Conservation (phyloP, 805 yeast genomes). For the Wickerhamiella slavikovae region DNA sequence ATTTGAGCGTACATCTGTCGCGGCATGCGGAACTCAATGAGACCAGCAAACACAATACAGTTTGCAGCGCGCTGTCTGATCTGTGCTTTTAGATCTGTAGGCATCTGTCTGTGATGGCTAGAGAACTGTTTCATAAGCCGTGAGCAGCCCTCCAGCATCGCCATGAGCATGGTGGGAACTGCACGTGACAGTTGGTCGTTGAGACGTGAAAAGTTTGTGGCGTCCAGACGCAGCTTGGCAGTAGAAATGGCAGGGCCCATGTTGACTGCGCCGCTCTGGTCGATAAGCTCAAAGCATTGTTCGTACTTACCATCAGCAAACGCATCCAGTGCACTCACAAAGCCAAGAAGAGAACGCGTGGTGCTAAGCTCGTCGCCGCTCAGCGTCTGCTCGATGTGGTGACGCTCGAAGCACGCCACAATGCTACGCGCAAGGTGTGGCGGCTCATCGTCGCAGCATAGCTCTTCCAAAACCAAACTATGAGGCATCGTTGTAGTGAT, state of each 20-base stretch:
- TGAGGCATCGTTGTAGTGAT: too few relatives aligned
- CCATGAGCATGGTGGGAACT: constrained; percentile 58
- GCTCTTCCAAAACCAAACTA: too few relatives aligned
- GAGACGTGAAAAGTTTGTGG: constrained; percentile 42
- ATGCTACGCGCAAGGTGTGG: constrained; percentile 21
- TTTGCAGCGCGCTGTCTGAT: constrained; percentile 33
- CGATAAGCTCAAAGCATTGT: constrained; percentile 32
- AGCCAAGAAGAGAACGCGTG: constrained; percentile 38
- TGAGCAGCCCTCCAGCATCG: constrained; percentile 61
- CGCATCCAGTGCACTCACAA: constrained; percentile 44
- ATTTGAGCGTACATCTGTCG: constrained; percentile 17
- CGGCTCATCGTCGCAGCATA: too few relatives aligned
- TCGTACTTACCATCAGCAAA: constrained; percentile 41
- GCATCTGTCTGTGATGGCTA: constrained; percentile 9
- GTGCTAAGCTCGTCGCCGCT: constrained; percentile 39
- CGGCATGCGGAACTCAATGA: constrained; percentile 86
- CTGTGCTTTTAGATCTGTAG: constrained; percentile 7
- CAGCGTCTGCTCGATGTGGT: constrained; percentile 37
- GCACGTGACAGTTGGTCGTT: constrained; percentile 59
- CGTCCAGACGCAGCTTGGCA: constrained; percentile 37
- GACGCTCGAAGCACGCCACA: constrained; percentile 25
- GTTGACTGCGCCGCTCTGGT: constrained; percentile 47
- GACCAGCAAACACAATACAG: constrained; percentile 88
- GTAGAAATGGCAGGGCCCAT: constrained; percentile 25
- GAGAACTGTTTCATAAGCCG: constrained; percentile 24